phyloP scores from a whole-genome alignment of 345 rosid genomes.

The Sapria himalayana region DNA sequence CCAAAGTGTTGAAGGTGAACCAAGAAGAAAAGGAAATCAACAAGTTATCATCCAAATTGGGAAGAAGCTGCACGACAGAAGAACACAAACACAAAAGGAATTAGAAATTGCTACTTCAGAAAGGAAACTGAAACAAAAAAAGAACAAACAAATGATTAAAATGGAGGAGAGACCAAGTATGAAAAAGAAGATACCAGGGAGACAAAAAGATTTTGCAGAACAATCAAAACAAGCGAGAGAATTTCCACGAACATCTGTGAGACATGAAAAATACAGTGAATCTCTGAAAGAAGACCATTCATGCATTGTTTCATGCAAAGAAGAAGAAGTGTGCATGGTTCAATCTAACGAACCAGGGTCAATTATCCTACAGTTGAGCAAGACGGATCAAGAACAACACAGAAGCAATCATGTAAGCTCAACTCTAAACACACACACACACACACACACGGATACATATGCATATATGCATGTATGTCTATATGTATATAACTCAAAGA shows the following conservation, averaged over 20 bases:
- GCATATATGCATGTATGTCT: too few relatives aligned
- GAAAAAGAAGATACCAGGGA: too few relatives aligned
- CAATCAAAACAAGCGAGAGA: too few relatives aligned
- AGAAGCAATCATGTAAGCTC: too few relatives aligned
- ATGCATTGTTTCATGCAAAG: conserved; percentile 11
- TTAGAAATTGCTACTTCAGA: conserved; percentile 10
- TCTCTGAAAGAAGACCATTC: conserved; percentile 13
- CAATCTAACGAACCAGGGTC: conserved; percentile 11
- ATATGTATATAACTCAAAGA: too few relatives aligned
- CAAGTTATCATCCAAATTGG: too few relatives aligned
- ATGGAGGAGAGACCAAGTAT: conserved; percentile 17
- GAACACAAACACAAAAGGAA: conserved; percentile 10
- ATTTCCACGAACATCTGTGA: too few relatives aligned
- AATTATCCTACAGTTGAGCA: conserved; percentile 11
- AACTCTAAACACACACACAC: too few relatives aligned
- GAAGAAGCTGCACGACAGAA: conserved; percentile 16
- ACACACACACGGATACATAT: too few relatives aligned
- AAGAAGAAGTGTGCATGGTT: conserved; percentile 13
- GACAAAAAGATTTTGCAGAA: too few relatives aligned
- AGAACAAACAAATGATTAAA: conserved; percentile 10
- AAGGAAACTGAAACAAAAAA: conserved; percentile 13
- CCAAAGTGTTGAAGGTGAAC: too few relatives aligned
- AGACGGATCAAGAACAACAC: conserved; percentile 9
- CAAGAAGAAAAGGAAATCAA: too few relatives aligned
- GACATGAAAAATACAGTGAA: conserved; percentile 10